phyloP scores from a whole-genome alignment of 2,329 filamentous ascomycete species.

The Aspergillus sp. region DNA sequence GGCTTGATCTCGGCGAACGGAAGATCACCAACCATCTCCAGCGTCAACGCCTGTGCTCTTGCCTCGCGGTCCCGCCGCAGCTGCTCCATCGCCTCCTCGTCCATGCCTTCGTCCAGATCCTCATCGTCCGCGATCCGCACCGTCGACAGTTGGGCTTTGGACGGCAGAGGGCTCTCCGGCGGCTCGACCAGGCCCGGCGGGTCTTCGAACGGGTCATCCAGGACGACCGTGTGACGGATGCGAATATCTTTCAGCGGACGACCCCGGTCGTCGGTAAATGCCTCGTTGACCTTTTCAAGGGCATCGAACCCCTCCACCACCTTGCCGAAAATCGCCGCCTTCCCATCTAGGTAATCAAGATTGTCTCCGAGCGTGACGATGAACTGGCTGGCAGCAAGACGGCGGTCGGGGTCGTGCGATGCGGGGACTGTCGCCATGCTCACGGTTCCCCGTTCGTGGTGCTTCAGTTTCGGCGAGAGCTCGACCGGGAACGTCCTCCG shows the following conservation, averaged over 20 bases:
- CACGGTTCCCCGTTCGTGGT: conserved; percentile 80
- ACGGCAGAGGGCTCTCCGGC: conserved; percentile 68
- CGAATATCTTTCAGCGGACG: conserved; percentile 88
- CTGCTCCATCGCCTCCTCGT: conserved; percentile 72
- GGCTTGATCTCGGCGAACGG: conserved; percentile 97
- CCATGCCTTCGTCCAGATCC: conserved; percentile 65
- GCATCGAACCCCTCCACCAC: conserved; percentile 94
- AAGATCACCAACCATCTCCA: conserved; percentile 96
- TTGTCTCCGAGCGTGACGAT: conserved; percentile 84
- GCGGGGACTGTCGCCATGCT: conserved; percentile 92
- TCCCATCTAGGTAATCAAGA: conserved; percentile 82
- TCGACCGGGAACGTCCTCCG: conserved; percentile 75
- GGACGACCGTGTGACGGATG: conserved; percentile 80
- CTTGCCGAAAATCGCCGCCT: conserved; percentile 88
- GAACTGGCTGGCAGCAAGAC: conserved; percentile 84
- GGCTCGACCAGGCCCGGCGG: conserved; percentile 68
- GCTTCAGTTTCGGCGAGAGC: conserved; percentile 78
- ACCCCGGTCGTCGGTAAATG: conserved; percentile 78
- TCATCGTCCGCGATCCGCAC: conserved; percentile 88
- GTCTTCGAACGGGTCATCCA: conserved; percentile 88
- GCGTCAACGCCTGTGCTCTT: conserved; percentile 81
- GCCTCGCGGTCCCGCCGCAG: conserved; percentile 80
- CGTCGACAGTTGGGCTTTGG: conserved; percentile 77
- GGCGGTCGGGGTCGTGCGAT: conserved; percentile 65
- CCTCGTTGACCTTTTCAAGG: conserved; percentile 83